Evolutionary conservation across 495 filamentous ascomycete species (phyloP), one percentile per base, ranked within the genome.

Genomic region (Entonaema liquescens): DNA sequence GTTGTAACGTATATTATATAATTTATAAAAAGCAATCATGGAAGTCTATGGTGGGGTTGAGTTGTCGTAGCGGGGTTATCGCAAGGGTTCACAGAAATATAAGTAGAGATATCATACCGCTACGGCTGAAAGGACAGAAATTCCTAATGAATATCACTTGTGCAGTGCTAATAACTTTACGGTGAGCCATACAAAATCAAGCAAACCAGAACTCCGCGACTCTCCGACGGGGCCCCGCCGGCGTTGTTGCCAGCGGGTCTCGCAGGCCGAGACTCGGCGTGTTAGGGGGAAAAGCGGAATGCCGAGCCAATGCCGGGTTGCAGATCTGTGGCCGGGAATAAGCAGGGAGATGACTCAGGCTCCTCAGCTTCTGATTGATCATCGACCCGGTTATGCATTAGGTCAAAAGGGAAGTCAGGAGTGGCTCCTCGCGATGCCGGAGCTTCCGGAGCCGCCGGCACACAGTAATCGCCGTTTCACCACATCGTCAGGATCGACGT

Each of bases 281-380:
- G 21, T 61, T 35, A 19, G 64, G 56, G 29, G 44, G 5, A 53
- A 67, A 65, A 40, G 61, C 52, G 70, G 70, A 36, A 72, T 65
- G 17, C 70, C 70, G 70, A 72, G 44, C 28, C 65, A 62, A 58
- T 59, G 40, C 70, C 70, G 64, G 59, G 38, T 15, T 49, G 60
- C 55, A 65, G 36, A 56, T 55, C 64, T 33, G 8, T 5, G 13
- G n/a, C 1, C 50, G 50, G 53, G 29, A 56, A 56, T 56, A 56
- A 56, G n/a, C 53, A 31, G 8, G 25, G 28, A 33, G 17, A 13
- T 56, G 29, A 56, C 53, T 26, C 49, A 53, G 26, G 9, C 21
- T 8, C 19, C 42, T 47, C 19, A 23, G 42, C 42, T 47, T 2
- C 31, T 4, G 19, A 21, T 47, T 21, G 42, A 23, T 23, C 8